These are phyloP conservation scores for Dendrobium huoshanense DNA, from an alignment of 106 monocot genomes.

Conservation along the genomic window DNA sequence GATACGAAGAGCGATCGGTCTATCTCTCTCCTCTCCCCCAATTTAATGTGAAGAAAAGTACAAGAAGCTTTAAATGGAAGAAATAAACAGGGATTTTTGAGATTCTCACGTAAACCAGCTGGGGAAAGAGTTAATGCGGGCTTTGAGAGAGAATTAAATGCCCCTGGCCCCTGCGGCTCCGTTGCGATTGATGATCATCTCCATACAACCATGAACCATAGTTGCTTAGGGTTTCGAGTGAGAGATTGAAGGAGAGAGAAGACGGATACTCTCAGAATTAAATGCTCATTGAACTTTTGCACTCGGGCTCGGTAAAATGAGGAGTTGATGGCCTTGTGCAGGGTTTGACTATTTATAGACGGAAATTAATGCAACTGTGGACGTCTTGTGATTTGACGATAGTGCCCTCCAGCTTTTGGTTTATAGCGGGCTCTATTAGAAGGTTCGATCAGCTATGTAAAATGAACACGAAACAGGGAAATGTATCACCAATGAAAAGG, in stretches of 20 bases:
- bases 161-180: constrained; percentile 7
- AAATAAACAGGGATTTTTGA: constrained; percentile 10
- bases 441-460: neutral
- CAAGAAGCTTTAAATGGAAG: constrained; percentile 3
- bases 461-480: too few species aligned
- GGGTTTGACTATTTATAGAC: constrained; percentile 17
- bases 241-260: neutral
- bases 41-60: neutral
- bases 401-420: neutral
- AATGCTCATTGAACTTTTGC: neutral
- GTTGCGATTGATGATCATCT: constrained; percentile 12
- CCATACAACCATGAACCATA: neutral
- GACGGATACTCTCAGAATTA: neutral
- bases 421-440: neutral
- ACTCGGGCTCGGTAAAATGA: neutral
- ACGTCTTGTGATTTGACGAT: neutral
- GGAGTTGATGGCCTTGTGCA: neutral
- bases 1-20: neutral
- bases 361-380: constrained; percentile 1
- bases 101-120: constrained; percentile 10
- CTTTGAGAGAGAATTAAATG: neutral
- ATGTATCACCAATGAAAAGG: too few species aligned
- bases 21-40: neutral
- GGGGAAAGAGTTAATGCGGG: constrained; percentile 4
- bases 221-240: neutral